Evolutionary conservation across 768 basidiomycete species (phyloP).

Genomic region (Boletus rubroflammeus): DNA sequence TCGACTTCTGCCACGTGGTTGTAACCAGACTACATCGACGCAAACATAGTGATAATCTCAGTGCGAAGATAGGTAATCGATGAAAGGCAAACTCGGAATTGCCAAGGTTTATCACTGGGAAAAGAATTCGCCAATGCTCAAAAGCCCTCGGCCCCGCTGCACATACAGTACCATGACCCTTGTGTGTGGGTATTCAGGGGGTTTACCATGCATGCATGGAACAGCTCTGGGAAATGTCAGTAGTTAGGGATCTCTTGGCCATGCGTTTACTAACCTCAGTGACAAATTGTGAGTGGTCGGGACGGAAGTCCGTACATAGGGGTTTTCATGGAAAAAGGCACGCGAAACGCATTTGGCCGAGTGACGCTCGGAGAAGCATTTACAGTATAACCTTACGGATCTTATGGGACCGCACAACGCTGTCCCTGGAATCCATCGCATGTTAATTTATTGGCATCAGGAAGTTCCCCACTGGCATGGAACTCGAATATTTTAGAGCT

Average conservation of each 20-base stretch:
- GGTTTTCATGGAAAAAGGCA: constrained; percentile 10
- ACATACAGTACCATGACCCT: background rate
- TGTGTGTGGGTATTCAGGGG: background rate
- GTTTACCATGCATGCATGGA: background rate
- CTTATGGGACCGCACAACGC: background rate
- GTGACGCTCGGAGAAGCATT: background rate
- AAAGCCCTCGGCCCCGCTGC: background rate
- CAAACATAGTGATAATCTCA: constrained; percentile 3
- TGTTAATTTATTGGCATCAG: background rate
- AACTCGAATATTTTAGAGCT: background rate
- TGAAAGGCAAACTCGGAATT: background rate
- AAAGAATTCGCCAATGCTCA: background rate
- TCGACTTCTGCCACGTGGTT: background rate
- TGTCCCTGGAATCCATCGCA: background rate
- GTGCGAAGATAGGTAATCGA: constrained; percentile 1
- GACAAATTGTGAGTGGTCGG: background rate
- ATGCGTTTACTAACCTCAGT: background rate
- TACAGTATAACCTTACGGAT: constrained; percentile 3
- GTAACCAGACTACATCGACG: background rate
- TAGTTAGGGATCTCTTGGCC: background rate
- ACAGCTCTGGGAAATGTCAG: constrained; percentile 9
- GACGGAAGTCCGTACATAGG: constrained; percentile 2
- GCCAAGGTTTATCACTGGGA: background rate
- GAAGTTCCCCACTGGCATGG: background rate
- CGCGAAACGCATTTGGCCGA: background rate